Percentiles rank a stretch among this genome's conserved stretches.
These are phyloP conservation scores for Candida tammaniensis DNA, from an alignment of 805 yeast species.

Conservation along the genomic window DNA sequence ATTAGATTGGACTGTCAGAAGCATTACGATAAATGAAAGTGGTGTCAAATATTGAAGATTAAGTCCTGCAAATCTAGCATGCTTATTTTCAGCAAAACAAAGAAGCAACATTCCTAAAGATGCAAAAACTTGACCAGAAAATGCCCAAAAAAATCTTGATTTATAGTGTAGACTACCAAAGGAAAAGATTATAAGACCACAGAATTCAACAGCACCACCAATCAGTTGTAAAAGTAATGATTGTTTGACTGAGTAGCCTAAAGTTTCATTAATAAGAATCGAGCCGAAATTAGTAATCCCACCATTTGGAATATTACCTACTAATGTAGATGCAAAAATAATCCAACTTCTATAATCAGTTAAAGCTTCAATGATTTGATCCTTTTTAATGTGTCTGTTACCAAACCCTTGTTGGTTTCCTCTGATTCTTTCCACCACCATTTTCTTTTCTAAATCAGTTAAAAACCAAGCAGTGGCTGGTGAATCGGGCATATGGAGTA, in stretches of 20 bases:
- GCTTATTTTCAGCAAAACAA: constrained; percentile 35
- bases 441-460: constrained; percentile 28
- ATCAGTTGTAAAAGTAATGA: constrained; percentile 47
- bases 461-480: constrained; percentile 39
- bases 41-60: constrained; percentile 20
- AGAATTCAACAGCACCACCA: constrained; percentile 46
- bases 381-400: constrained; percentile 31
- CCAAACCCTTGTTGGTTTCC: constrained; percentile 43
- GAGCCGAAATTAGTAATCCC: constrained; percentile 36
- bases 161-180: constrained; percentile 21
- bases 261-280: constrained; percentile 24
- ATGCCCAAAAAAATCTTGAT: constrained; percentile 26
- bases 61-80: constrained; percentile 13
- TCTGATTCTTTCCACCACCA: constrained; percentile 31
- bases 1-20: constrained; percentile 43
- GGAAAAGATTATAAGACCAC: constrained; percentile 33
- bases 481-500: constrained; percentile 41
- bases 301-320: constrained; percentile 35
- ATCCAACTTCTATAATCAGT: constrained; percentile 34
- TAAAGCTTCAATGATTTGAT: constrained; percentile 37
- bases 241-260: constrained; percentile 25
- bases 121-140: constrained; percentile 21
- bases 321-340: constrained; percentile 25
- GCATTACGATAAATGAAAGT: constrained; percentile 24
- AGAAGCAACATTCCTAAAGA: constrained; percentile 34